Conservation (phyloP, 495 filamentous ascomycete species). For the Parathielavia hyrcaniae region DNA sequence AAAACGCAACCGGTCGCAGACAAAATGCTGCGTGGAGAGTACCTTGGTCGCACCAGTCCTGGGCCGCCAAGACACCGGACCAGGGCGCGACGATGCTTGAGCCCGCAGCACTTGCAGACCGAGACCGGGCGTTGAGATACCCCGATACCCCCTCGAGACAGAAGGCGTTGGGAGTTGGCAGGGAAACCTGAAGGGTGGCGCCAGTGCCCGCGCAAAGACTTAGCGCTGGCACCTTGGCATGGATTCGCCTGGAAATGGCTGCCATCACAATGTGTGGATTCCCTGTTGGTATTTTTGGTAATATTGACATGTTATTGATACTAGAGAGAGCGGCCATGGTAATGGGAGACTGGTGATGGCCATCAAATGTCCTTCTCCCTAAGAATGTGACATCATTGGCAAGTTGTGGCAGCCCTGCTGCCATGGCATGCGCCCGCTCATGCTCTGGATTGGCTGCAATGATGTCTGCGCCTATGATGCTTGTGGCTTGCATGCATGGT, state of each 20-base stretch:
- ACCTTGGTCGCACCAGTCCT: neutral
- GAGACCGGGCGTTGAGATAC: slow-evolving; percentile 6
- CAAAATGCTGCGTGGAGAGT: neutral
- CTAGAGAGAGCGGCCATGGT: neutral
- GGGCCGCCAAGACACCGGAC: neutral
- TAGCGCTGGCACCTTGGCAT: neutral
- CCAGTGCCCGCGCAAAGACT: neutral
- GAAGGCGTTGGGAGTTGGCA: slow-evolving; percentile 2
- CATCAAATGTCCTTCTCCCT: neutral
- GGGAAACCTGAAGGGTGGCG: neutral
- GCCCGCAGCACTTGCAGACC: neutral
- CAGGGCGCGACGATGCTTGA: neutral
- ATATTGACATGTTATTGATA: neutral
- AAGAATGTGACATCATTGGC: slow-evolving; percentile 7
- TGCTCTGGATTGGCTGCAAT: slow-evolving; percentile 1
- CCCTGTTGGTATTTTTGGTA: neutral
- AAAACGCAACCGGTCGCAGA: neutral
- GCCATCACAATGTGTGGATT: neutral
- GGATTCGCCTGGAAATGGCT: neutral
- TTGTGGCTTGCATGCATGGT: slow-evolving; percentile 9
- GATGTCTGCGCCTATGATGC: neutral
- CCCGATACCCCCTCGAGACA: slow-evolving; percentile 5
- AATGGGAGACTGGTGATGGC: neutral
- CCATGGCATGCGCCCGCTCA: neutral
- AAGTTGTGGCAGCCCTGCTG: too few relatives aligned